A percentile compares a stretch with the other conserved stretches of the same genome.
phyloP scores from a whole-genome alignment of 2,329 filamentous ascomycete species.

The Talaromyces islandicus region DNA sequence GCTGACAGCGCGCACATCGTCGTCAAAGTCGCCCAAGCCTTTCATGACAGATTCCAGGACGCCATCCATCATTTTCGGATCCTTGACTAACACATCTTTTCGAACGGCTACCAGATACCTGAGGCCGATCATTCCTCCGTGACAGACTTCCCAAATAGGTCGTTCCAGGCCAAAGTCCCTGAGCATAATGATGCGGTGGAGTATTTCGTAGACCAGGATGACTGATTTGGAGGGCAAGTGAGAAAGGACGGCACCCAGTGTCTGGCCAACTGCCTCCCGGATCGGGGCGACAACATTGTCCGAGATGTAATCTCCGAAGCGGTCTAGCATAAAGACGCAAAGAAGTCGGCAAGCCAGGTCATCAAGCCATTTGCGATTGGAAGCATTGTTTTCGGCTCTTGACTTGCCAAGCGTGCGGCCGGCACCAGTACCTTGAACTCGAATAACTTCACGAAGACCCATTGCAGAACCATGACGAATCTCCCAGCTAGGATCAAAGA shows the following conservation, averaged over 20 bases:
- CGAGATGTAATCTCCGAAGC: constrained; percentile 95
- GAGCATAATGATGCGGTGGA: constrained; percentile 90
- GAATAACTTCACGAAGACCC: constrained; percentile 83
- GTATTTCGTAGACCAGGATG: constrained; percentile 72
- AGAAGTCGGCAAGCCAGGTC: constrained; percentile 92
- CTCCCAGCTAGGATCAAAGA: constrained; percentile 93
- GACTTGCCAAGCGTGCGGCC: constrained; percentile 68
- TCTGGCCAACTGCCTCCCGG: constrained; percentile 89
- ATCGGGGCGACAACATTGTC: constrained; percentile 97
- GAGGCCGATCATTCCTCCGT: constrained; percentile 95
- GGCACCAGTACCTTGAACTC: constrained; percentile 85
- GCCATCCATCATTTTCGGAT: constrained; percentile 82
- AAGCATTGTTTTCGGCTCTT: constrained; percentile 65
- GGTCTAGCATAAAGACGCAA: constrained; percentile 93
- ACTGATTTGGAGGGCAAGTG: constrained; percentile 77
- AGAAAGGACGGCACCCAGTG: constrained; percentile 79
- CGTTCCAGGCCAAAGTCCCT: constrained; percentile 67
- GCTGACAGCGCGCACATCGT: constrained; percentile 94
- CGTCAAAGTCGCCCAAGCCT: constrained; percentile 81
- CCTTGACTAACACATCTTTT: constrained; percentile 81
- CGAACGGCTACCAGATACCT: constrained; percentile 92
- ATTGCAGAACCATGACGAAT: constrained; percentile 93
- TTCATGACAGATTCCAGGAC: constrained; percentile 92
- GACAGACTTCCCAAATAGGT: constrained; percentile 87
- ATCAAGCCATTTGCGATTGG: constrained; percentile 84